Evolutionary conservation across 345 rosid genomes (phyloP).

Genomic region (Salix viminalis): DNA sequence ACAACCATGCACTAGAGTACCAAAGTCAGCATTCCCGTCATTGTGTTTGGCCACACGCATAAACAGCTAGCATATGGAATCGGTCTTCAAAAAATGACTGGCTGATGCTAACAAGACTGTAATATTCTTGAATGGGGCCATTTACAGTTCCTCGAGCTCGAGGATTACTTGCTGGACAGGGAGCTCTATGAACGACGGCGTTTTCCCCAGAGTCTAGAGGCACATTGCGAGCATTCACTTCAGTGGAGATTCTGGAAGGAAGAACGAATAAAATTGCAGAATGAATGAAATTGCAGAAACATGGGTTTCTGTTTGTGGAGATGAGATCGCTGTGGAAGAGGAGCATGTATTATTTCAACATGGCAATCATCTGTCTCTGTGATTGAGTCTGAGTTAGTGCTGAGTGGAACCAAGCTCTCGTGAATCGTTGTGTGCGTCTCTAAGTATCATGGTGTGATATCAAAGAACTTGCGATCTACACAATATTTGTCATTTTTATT

Average conservation of each 20-base stretch:
- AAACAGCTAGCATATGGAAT: conserved; percentile 60
- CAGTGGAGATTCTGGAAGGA: conserved; percentile 57
- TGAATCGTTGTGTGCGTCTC: background rate
- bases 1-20: no score
- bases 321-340: conserved; percentile 34
- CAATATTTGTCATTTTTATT: no score
- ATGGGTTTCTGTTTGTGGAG: conserved; percentile 65
- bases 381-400: background rate
- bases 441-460: no score
- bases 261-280: conserved; percentile 45
- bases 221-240: conserved; percentile 60
- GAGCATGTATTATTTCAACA: conserved; percentile 48
- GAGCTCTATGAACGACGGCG: background rate
- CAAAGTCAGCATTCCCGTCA: conserved; percentile 40
- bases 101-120: conserved; percentile 44
- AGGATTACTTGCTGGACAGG: conserved; percentile 14
- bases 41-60: conserved; percentile 92
- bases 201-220: conserved; percentile 28
- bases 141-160: conserved; percentile 61
- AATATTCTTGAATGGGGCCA: conserved; percentile 65
- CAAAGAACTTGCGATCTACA: no score
- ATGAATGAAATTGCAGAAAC: conserved; percentile 56
- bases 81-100: conserved; percentile 67
- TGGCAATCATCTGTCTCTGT: background rate
- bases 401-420: background rate